These are phyloP conservation scores for Berkeleyomyces basicola DNA, from an alignment of 2,329 filamentous ascomycete genomes.

Conservation along the genomic window DNA sequence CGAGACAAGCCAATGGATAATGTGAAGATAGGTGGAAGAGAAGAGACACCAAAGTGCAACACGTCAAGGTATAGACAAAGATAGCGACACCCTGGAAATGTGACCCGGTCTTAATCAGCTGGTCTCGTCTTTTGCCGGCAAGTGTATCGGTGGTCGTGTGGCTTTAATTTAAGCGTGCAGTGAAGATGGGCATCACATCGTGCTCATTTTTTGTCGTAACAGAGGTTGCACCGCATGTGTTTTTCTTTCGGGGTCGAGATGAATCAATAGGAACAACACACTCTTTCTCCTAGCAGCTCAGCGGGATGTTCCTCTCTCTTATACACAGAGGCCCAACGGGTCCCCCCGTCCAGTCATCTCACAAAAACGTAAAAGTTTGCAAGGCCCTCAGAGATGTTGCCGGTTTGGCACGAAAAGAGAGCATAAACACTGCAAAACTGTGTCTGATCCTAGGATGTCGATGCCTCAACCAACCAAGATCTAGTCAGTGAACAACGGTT, in stretches of 20 bases:
- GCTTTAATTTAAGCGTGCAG: too few species aligned
- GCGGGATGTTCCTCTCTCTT: neutral
- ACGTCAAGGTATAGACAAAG: neutral
- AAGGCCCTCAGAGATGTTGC: neutral
- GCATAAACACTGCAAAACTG: neutral
- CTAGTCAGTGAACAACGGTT: neutral
- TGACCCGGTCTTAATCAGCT: neutral
- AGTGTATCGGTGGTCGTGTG: neutral
- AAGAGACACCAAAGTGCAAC: neutral
- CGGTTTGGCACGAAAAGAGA: neutral
- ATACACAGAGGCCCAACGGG: neutral
- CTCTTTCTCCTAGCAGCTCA: too few species aligned
- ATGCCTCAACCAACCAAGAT: neutral
- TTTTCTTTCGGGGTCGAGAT: neutral
- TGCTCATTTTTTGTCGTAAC: too few species aligned
- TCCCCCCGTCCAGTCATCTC: neutral
- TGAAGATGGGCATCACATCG: too few species aligned
- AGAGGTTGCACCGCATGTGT: too few species aligned
- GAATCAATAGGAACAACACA: too few species aligned
- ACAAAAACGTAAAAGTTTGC: slow-evolving; percentile 2
- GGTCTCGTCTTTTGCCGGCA: neutral
- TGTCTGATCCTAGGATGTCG: neutral
- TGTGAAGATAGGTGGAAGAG: neutral
- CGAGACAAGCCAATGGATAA: neutral
- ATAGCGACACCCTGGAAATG: neutral